These are phyloP conservation scores for Biscogniauxia mediterranea DNA, from an alignment of 2,329 filamentous ascomycete species.

Conservation along the genomic window DNA sequence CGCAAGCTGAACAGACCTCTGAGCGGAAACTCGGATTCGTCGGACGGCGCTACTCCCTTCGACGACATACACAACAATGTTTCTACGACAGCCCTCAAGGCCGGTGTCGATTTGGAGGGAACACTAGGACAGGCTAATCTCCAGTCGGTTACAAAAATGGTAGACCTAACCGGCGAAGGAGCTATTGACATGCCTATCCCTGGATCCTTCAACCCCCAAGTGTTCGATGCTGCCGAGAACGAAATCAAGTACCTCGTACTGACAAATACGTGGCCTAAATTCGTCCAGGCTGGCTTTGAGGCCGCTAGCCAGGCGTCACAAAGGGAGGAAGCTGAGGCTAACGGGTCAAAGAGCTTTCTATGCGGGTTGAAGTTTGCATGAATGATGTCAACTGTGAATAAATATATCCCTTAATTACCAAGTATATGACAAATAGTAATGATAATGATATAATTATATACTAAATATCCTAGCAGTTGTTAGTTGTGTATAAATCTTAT, in stretches of 20 bases:
- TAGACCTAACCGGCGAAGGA: constrained; percentile 7
- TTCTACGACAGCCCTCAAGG: constrained; percentile 3
- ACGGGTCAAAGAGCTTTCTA: not conserved
- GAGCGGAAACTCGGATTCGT: constrained; percentile 6
- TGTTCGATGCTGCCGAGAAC: constrained; percentile 59
- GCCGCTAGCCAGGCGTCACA: not conserved
- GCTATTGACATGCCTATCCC: constrained; percentile 35
- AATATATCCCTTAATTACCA: not conserved
- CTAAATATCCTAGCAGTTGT: too few species aligned
- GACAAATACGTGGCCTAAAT: constrained; percentile 67
- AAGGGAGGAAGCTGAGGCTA: not conserved
- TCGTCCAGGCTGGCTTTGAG: constrained; percentile 34
- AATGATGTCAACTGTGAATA: not conserved
- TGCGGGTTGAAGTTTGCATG: not conserved
- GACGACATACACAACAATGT: constrained; percentile 1
- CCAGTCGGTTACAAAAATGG: constrained; percentile 16
- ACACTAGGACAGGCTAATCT: constrained; percentile 21
- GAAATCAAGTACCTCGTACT: constrained; percentile 66
- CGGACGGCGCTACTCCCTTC: constrained; percentile 13
- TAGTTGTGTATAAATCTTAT: too few species aligned
- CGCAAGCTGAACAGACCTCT: constrained; percentile 13
- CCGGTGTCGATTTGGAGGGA: constrained; percentile 8
- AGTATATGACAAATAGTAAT: not conserved
- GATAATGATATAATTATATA: not conserved
- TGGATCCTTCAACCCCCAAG: constrained; percentile 43